Base-by-base conservation (phyloP, 805 yeast species). In the Blastobotrys terrestris region DNA sequence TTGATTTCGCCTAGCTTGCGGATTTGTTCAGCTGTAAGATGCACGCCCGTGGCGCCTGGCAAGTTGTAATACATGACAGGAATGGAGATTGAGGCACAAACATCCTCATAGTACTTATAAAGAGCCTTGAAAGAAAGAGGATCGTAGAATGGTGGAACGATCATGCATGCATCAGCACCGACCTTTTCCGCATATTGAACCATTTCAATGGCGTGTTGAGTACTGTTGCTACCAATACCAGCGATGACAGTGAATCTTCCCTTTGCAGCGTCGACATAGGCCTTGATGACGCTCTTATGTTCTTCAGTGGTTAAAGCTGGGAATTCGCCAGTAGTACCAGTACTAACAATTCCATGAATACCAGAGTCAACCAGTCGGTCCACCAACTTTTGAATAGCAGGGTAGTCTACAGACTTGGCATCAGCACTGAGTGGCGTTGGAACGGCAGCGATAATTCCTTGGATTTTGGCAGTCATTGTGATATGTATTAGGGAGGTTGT, bases 51-150 rank as follows among this genome's bases (percentile, higher is more conserved):
- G 14, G 44, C 49, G 11, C 44, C 49, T 18, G 49, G 49, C 14
- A 47, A 21, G 18, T 47, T 47, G 49, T 47, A 47, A 31, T 47
- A 47, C 49, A 47, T 47, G 44, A 47, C 49, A 7, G 49, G 49
- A n/a, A 47, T 39, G 5, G 44, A 35, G 18, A 47, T 47, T 3
- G 49, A 47, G 22, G 31, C 41, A 39, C 49, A 47, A 3, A 47
- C 49, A 20, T 47, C 49, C 22, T 47, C 31, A 42, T 47, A 47
- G 49, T 35, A 47, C 44, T 47, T 47, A 31, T 47, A 47, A n/a
- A 47, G 49, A 6, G 49, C 49, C 31, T 47, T 39, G 44, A 47
- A 47, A 6, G 49, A 39, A 15, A 47, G 49, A 3, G 49, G 49
- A 16, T 47, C 49, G 18, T 47, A 47, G 21, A 47, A 47, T 20